Conservation (phyloP, 306 rosid species). For the Trichosanthes cucumerina region DNA sequence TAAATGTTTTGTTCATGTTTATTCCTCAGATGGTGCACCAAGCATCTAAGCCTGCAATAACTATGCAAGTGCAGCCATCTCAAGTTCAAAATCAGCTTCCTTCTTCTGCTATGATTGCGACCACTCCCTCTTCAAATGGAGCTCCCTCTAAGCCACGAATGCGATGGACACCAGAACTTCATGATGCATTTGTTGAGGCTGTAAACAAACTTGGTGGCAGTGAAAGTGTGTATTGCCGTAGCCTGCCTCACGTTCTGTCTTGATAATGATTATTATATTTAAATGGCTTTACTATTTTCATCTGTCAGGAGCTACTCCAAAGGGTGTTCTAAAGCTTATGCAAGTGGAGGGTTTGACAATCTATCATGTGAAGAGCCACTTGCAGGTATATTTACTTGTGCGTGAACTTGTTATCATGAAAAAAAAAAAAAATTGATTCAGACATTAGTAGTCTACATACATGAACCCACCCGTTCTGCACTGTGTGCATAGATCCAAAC, state of each 20-base stretch:
- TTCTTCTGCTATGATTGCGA: constrained; percentile 31
- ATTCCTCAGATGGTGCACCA: constrained; percentile 54
- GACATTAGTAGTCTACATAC: background rate
- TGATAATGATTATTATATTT: constrained; percentile 22
- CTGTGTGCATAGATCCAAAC: background rate
- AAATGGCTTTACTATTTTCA: constrained; percentile 10
- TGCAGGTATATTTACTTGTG: constrained; percentile 51
- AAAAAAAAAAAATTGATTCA: background rate
- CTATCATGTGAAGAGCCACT: constrained; percentile 98
- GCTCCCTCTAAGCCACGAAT: constrained; percentile 69
- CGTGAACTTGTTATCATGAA: constrained; percentile 11
- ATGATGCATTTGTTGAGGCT: constrained; percentile 97
- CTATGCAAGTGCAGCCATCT: constrained; percentile 36
- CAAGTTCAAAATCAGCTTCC: constrained; percentile 49
- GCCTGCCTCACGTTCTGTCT: constrained; percentile 8
- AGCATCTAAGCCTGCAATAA: constrained; percentile 42
- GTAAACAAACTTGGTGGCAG: constrained; percentile 93
- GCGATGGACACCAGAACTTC: constrained; percentile 99
- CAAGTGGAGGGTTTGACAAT: constrained; percentile 91
- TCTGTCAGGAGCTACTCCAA: constrained; percentile 87
- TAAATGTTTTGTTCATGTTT: background rate
- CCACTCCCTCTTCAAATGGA: constrained; percentile 52
- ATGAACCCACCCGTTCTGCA: background rate
- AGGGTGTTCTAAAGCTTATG: constrained; percentile 95
- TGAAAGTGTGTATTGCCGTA: constrained; percentile 63